Conservation (phyloP, 1,139 yeast species). For the Candida sanyaensis region DNA sequence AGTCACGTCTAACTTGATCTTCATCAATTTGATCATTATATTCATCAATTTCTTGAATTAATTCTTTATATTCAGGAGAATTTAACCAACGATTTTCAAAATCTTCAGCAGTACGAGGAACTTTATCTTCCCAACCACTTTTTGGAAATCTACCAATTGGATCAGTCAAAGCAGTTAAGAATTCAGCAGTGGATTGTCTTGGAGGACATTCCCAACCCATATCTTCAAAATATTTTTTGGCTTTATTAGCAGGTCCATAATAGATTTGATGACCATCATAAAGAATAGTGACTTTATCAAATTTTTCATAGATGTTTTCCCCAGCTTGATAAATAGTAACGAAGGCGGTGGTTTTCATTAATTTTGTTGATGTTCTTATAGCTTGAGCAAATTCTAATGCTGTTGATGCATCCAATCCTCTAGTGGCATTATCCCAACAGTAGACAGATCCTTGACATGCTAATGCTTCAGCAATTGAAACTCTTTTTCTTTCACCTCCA, state of each 20-base stretch:
- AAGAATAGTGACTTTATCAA: slow-evolving; percentile 65
- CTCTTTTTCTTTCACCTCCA: slow-evolving; percentile 86
- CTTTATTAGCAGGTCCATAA: slow-evolving; percentile 56
- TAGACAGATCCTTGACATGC: slow-evolving; percentile 59
- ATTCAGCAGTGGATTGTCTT: slow-evolving; percentile 67
- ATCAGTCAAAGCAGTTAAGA: slow-evolving; percentile 68
- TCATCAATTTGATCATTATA: slow-evolving; percentile 36
- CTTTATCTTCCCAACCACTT: slow-evolving; percentile 51
- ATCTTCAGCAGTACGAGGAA: slow-evolving; percentile 59
- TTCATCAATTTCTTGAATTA: slow-evolving; percentile 41
- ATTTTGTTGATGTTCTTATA: slow-evolving; percentile 58
- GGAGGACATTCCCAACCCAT: slow-evolving; percentile 66
- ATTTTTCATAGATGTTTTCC: slow-evolving; percentile 60
- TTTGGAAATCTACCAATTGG: slow-evolving; percentile 48
- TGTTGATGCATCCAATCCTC: slow-evolving; percentile 75
- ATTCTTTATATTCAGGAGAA: slow-evolving; percentile 48
- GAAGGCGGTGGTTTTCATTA: slow-evolving; percentile 56
- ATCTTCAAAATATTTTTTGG: slow-evolving; percentile 54
- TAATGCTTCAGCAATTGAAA: slow-evolving; percentile 69
- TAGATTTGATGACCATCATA: slow-evolving; percentile 61
- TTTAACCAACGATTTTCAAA: slow-evolving; percentile 57
- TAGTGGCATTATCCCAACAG: slow-evolving; percentile 80
- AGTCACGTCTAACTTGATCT: slow-evolving; percentile 38
- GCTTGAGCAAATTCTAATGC: slow-evolving; percentile 68
- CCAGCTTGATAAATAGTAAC: slow-evolving; percentile 71